Percentiles rank a stretch among this genome's conserved stretches.
These are phyloP conservation scores for Sporothrix schenckii DNA, from an alignment of 2,329 filamentous ascomycete species.

Conservation along the genomic window DNA sequence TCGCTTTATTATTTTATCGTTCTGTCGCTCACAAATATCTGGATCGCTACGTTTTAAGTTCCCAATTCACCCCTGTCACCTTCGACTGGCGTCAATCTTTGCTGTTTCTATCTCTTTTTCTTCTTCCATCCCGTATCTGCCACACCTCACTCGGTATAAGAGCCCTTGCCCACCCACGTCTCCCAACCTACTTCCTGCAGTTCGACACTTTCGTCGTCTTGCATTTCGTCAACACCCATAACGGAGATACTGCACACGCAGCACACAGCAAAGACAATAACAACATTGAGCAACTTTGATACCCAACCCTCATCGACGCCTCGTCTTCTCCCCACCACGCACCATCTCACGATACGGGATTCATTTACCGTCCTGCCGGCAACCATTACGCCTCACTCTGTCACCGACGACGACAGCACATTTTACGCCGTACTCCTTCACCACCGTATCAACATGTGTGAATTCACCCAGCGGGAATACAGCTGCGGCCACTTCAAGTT, in stretches of 20 bases:
- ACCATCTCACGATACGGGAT: not conserved
- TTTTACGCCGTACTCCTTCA: not conserved
- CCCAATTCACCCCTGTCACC: constrained; percentile 12
- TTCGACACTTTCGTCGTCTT: constrained; percentile 12
- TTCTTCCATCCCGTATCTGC: not conserved
- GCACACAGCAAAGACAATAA: not conserved
- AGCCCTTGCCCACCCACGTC: constrained; percentile 4
- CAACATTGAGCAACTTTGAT: not conserved
- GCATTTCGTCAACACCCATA: not conserved
- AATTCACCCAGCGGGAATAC: constrained; percentile 51
- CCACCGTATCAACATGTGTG: constrained; percentile 48
- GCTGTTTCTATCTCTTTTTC: not conserved
- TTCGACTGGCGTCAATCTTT: not conserved
- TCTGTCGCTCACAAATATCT: not conserved
- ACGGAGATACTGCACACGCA: not conserved
- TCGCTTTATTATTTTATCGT: not conserved
- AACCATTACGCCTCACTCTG: not conserved
- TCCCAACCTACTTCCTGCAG: not conserved
- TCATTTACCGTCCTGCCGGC: not conserved
- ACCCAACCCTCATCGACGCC: constrained; percentile 5
- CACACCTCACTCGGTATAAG: constrained; percentile 5
- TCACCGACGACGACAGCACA: not conserved
- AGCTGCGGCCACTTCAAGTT: constrained; percentile 45
- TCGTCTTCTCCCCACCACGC: not conserved
- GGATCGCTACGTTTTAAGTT: constrained; percentile 1